Evolutionary conservation across 495 filamentous ascomycete genomes (phyloP), one percentile per base, ranked within the genome.

Genomic region (Penicillium parvum): DNA sequence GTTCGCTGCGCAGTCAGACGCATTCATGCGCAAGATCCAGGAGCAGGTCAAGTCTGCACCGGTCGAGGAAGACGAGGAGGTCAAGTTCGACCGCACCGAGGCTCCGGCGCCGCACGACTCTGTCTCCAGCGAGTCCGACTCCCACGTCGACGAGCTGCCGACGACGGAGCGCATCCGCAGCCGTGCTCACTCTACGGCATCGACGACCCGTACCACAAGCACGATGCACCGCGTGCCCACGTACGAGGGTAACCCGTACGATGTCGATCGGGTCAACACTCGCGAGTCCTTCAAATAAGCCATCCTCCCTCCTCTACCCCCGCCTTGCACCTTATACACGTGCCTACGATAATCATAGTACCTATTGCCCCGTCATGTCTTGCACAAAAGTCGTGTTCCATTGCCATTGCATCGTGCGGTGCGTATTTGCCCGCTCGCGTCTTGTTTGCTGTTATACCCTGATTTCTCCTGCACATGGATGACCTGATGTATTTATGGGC

Each of bases 1-100:
- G 71, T 95, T 79, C 57, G 81, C 88, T 18, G 77, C 81, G 28
- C 57, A 72, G 55, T 73, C 69, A 2, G 65, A 68, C 5, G 66
- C 65, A 2, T 73, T 73, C 48, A 69, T 71, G 61, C 68, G 66
- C 44, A 69, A 66, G 48, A 62, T 71, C 50, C 52, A 61, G 52
- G 55, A 65, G 26, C 57, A 64, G 37, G 39, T 40, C 9, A 39
- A 50, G 15, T 11, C 35, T 3, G 12, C 5, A 2, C 38, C 51
- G 0, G 18, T 3, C 4, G 22, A 39, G 9, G 35, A 51, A 17
- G 50, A 57, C 4, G 55, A 59, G 38, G 38, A 60, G 23, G 32
- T 51, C 32, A 39, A 54, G 17, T 69, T 56, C 40, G 66, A 73
- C 32, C 68, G 66, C 44, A 68, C 63, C 15, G 69, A 73, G 47